Conservation (phyloP, 345 rosid genomes). For the Camelina sativa region DNA sequence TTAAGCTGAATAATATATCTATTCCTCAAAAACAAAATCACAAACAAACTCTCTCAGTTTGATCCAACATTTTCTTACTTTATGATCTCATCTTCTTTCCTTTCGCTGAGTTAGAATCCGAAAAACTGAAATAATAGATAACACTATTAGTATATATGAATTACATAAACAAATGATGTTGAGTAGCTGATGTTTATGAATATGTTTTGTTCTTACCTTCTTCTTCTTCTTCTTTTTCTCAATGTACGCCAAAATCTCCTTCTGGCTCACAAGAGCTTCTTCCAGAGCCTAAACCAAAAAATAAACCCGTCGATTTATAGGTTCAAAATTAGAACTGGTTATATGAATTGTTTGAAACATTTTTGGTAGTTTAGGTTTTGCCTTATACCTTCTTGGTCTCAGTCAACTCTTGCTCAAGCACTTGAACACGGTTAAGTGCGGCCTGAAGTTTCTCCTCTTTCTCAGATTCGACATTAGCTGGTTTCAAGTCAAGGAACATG, state of each 20-base stretch:
- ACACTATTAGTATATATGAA: background rate
- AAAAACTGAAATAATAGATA: conserved; percentile 39
- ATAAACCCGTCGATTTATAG: background rate
- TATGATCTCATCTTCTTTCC: conserved; percentile 29
- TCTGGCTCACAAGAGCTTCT: conserved; percentile 50
- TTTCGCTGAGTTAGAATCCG: conserved; percentile 37
- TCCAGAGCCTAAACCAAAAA: conserved; percentile 55
- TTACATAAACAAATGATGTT: background rate
- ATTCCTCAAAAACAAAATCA: conserved; percentile 27
- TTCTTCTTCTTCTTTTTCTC: conserved; percentile 59
- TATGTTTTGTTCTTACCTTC: conserved; percentile 46
- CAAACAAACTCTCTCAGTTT: conserved; percentile 27
- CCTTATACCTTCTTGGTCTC: conserved; percentile 67
- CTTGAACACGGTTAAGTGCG: conserved; percentile 64
- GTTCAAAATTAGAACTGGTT: background rate
- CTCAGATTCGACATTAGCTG: conserved; percentile 58
- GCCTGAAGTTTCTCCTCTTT: conserved; percentile 79
- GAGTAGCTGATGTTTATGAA: background rate
- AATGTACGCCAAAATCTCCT: conserved; percentile 57
- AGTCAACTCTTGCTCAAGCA: conserved; percentile 67
- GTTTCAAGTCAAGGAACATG: conserved; percentile 49
- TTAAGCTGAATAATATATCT: conserved; percentile 26
- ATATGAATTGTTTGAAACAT: background rate
- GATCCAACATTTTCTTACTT: conserved; percentile 28
- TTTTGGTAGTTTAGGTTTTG: conserved; percentile 3